Evolutionary conservation across 306 rosid genomes (phyloP).

Genomic region (Cicer judaicum): DNA sequence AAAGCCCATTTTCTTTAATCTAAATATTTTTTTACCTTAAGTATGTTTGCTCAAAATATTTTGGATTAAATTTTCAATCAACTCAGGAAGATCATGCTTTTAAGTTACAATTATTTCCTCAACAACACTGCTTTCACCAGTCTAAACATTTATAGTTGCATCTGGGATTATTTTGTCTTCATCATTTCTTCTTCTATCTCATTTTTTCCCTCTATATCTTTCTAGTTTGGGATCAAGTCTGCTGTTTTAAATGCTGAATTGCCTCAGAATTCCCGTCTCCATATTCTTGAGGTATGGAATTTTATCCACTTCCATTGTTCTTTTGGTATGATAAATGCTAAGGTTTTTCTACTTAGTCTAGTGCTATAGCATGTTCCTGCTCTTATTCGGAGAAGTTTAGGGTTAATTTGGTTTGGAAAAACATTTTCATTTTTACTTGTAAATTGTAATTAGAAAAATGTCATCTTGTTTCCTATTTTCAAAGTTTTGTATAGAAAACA

Average conservation of each 20-base stretch:
- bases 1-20: neutral
- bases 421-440: neutral
- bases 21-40: neutral
- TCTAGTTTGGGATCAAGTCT: constrained; percentile 90
- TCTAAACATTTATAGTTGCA: constrained; percentile 26
- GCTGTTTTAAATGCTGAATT: constrained; percentile 95
- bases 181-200: neutral
- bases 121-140: constrained; percentile 1
- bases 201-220: constrained; percentile 21
- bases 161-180: constrained; percentile 30
- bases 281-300: constrained; percentile 85
- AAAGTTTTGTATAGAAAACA: neutral
- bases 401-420: neutral
- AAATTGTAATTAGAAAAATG: constrained; percentile 4
- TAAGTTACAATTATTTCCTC: neutral
- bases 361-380: constrained; percentile 33
- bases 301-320: constrained; percentile 16
- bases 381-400: constrained; percentile 32
- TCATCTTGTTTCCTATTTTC: neutral
- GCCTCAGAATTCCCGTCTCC: constrained; percentile 98
- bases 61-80: constrained; percentile 16
- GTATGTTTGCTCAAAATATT: constrained; percentile 17
- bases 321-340: constrained; percentile 17
- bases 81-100: constrained; percentile 22
- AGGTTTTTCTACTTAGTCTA: constrained; percentile 1